Evolutionary conservation across 1,284 basidiomycete species (phyloP), one percentile per base, ranked within the genome.

Genomic region (Xerocomus minutiporus): DNA sequence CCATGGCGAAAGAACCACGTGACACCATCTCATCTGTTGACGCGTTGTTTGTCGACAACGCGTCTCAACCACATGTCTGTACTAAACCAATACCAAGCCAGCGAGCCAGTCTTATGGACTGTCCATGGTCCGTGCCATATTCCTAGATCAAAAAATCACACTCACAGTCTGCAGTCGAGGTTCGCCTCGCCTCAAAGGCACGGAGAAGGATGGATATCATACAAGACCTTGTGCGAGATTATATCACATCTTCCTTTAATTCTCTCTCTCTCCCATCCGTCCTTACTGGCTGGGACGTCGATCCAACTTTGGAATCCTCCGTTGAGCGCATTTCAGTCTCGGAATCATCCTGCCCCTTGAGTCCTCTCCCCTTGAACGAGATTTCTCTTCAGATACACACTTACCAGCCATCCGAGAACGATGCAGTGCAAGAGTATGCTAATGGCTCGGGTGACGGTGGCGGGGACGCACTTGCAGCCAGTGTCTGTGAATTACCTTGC

Each of bases 401-500:
- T 6, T 99, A 97, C 65, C 86, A 92, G 58, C 84, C 88, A 1
- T 81, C 82, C 0, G 79, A 86, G 32, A 71, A 77, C 2, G 86
- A 88, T 53, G 73, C 80, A 0, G 80, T 89, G 44, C 90, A 93
- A 61, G 92, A 95, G 56, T 88, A 91, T 57, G 79, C 86, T 0
- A 86, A 83, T 61, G 80, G 76, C 60, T 78, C 85, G 0, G 79
- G 75, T 35, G 66, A 71, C 0, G 74, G 80, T 44, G 79, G 82
- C 15, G 88, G 85, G 31, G 85, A 84, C 26, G 84, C 91, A 0
- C 88, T 89, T 69, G 91, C 95, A 3, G 95, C 93, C 1, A 88
- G 80, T 48, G 84, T 97, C 17, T 84, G 86, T 57, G 89, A 94
- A 56, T 78, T 98, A 32, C 96, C 95, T 1, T 91, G 86, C 55